Percentiles rank a stretch among this genome's conserved stretches.
These are phyloP conservation scores for Gossypium longicalyx DNA, from an alignment of 345 rosid genomes.

Conservation along the genomic window DNA sequence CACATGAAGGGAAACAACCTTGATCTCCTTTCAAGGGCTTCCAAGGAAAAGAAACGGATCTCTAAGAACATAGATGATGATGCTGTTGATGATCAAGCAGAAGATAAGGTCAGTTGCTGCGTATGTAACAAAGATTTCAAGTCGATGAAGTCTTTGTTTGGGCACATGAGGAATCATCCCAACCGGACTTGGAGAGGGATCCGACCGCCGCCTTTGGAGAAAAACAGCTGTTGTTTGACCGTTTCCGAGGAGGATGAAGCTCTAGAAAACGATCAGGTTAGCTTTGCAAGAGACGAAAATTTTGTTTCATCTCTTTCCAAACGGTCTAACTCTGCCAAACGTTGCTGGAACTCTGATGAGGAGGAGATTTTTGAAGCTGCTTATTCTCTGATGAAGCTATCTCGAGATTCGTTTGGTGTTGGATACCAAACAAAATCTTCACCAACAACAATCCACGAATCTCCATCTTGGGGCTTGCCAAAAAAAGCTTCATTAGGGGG, in stretches of 20 bases:
- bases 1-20: slow-evolving; percentile 22
- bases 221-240: slow-evolving; percentile 10
- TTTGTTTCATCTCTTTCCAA: slow-evolving; percentile 11
- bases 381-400: slow-evolving; percentile 5
- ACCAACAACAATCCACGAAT: background rate
- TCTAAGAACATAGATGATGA: background rate
- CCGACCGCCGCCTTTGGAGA: slow-evolving; percentile 36
- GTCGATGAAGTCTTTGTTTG: slow-evolving; percentile 48
- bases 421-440: background rate
- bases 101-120: slow-evolving; percentile 23
- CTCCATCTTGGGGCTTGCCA: background rate
- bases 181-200: slow-evolving; percentile 60
- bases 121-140: slow-evolving; percentile 37
- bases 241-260: slow-evolving; percentile 15
- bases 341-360: slow-evolving; percentile 3
- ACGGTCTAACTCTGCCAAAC: slow-evolving; percentile 21
- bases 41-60: background rate
- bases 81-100: background rate
- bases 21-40: background rate
- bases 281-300: background rate
- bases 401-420: background rate
- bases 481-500: background rate
- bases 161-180: slow-evolving; percentile 86
- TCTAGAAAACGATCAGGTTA: background rate
- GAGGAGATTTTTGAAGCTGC: slow-evolving; percentile 18